These are phyloP conservation scores for Helicocarpus griseus DNA, from an alignment of 2,329 filamentous ascomycete species.

Conservation along the genomic window DNA sequence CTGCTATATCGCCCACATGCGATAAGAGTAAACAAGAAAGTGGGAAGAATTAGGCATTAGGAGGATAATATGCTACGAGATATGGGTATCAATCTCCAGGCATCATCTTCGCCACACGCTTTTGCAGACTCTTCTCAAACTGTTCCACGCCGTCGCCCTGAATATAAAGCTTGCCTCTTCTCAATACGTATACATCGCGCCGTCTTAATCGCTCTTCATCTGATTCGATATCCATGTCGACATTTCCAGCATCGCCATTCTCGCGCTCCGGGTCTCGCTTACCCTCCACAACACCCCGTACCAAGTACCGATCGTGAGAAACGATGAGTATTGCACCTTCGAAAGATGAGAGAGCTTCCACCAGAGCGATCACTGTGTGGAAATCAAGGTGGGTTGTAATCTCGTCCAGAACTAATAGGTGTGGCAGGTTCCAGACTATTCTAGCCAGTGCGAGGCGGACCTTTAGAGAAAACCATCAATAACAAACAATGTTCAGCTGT, in stretches of 20 bases:
- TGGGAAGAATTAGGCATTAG: too few relatives aligned
- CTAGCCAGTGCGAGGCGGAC: constrained; percentile 56
- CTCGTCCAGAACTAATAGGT: constrained; percentile 68
- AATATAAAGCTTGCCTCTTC: constrained; percentile 45
- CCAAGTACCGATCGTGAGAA: constrained; percentile 74
- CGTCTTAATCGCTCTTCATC: constrained; percentile 37
- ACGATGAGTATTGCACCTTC: constrained; percentile 67
- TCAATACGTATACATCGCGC: constrained; percentile 52
- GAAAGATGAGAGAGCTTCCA: constrained; percentile 57
- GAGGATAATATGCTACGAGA: too few relatives aligned
- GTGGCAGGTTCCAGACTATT: constrained; percentile 58
- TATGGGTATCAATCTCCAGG: not conserved
- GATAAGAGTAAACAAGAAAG: too few relatives aligned
- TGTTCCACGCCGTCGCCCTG: constrained; percentile 53
- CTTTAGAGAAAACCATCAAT: constrained; percentile 18
- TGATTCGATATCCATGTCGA: constrained; percentile 32
- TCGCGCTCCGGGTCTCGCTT: constrained; percentile 28
- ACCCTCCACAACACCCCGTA: constrained; percentile 63
- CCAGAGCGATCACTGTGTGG: constrained; percentile 64
- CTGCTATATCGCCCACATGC: too few relatives aligned
- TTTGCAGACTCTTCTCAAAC: constrained; percentile 56
- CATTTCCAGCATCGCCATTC: constrained; percentile 23
- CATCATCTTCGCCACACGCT: constrained; percentile 43
- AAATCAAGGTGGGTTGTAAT: constrained; percentile 80
- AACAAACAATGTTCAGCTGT: not conserved